A percentile compares a stretch with the other conserved stretches of the same genome.
These are phyloP conservation scores for Simplicillium aogashimaense DNA, from an alignment of 2,329 filamentous ascomycete genomes.

Conservation along the genomic window DNA sequence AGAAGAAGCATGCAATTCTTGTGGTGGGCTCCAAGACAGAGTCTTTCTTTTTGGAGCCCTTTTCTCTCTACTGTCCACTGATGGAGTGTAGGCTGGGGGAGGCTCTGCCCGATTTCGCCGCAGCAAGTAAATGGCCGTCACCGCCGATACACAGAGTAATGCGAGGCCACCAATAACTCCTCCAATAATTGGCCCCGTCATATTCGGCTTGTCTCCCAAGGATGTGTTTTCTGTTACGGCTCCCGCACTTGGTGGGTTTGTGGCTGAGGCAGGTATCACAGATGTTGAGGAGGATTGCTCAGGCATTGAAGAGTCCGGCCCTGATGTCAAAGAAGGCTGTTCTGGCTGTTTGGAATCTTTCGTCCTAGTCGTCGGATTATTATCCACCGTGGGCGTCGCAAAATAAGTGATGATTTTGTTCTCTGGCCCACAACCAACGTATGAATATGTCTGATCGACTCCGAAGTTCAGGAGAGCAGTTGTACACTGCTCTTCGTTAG, in stretches of 20 bases:
- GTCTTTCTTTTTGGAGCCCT: background rate
- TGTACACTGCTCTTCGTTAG: conserved; percentile 17
- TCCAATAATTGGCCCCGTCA: conserved; percentile 20
- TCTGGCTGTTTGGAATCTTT: too few species aligned
- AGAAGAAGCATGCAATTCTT: background rate
- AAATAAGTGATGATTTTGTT: conserved; percentile 14
- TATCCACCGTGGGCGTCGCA: conserved; percentile 8
- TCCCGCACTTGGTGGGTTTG: background rate
- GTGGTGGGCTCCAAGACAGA: background rate
- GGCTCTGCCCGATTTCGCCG: background rate
- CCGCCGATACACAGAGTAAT: conserved; percentile 18
- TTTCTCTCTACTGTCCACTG: background rate
- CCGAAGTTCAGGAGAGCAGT: conserved; percentile 20
- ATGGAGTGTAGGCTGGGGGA: background rate
- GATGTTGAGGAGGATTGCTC: conserved; percentile 3
- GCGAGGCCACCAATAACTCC: conserved; percentile 22
- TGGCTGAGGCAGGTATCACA: background rate
- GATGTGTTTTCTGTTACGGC: background rate
- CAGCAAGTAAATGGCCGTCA: conserved; percentile 9
- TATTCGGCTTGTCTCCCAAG: conserved; percentile 11
- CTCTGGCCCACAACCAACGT: conserved; percentile 20
- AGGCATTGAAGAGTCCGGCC: conserved; percentile 4
- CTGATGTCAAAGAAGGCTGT: background rate
- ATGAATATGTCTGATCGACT: conserved; percentile 22
- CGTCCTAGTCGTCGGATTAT: conserved; percentile 1